Base-by-base conservation (phyloP, 495 filamentous ascomycete genomes). In the Rostrohypoxylon terebratum region DNA sequence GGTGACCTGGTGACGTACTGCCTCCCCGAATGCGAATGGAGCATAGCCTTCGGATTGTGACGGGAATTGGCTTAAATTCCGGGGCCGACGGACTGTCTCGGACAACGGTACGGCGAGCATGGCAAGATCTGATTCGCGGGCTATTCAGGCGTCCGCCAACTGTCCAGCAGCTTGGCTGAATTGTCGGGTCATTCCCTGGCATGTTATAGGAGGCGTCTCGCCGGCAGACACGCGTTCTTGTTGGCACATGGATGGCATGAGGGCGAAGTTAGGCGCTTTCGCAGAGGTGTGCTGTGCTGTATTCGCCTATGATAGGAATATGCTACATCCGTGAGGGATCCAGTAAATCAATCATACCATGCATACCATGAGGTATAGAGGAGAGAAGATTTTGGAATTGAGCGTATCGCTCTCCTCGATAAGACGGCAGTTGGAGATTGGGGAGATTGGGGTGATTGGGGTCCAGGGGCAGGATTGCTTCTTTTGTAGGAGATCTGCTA, bases 241-340 rank as follows among this genome's bases (percentile, higher is more conserved):
- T 48, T 55, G 63, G 47, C 42, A 59, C 63, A 66, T 66, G 38
- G 63, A 34, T 34, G 9, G 36, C 51, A 48, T 51, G 53, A 45
- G 63, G 31, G 7, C 34, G 11, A 42, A 3, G 23, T 59, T 13
- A 36, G 40, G 63, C 40, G 51, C 51, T 58, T 28, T 38, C 31
- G 42, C 8, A 48, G 14, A 64, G 28, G 28, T 14, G 33, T 42
- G 20, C 28, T 28, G 28, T 28, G n/a, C 11, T 63, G 42, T 63
- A 53, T 34, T 63, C 28, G 9, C 25, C 6, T 50, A 28, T 53
- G 18, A 40, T 40, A 11, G 42, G 14, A 3, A 20, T 20, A 50
- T 42, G 9, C 11, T 1, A 8, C 13, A 8, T 8, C 25, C 25
- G 20, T 18, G 47, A 23, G 21, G 18, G 50, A 16, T 28, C 10